Percentiles rank a stretch among this genome's conserved stretches.
phyloP scores from a whole-genome alignment of 139 green algal genomes.

The Chlorella sp. region DNA sequence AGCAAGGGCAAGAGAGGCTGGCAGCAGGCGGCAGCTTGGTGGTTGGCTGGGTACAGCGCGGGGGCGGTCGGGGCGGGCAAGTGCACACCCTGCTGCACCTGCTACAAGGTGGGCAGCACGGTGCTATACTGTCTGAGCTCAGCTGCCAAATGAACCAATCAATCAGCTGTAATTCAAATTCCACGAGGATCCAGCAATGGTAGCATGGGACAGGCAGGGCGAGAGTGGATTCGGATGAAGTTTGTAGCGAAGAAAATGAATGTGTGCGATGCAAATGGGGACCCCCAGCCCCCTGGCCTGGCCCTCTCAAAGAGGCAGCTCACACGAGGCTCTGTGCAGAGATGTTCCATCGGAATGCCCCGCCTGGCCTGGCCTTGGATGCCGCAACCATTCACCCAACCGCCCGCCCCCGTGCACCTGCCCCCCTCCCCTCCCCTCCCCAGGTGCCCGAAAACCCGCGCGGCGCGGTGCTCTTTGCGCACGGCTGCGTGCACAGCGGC shows the following conservation, averaged over 20 bases:
- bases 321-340: background rate
- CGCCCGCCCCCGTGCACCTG: background rate
- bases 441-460: conserved; percentile 17
- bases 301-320: background rate
- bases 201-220: no score
- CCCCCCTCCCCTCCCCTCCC: background rate
- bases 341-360: background rate
- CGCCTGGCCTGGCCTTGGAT: background rate
- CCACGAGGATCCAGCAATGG: no score
- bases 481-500: conserved; percentile 25
- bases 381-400: background rate
- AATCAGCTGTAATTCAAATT: no score
- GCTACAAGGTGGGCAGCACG: no score
- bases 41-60: no score
- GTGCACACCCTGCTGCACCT: background rate
- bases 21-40: background rate
- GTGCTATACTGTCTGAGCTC: no score
- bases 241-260: no score
- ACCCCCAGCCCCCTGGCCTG: background rate
- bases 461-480: conserved; percentile 3
- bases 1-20: no score
- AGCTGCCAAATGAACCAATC: no score
- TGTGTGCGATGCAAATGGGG: background rate
- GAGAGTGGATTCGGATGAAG: no score
- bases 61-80: background rate